Percentiles rank a stretch among this genome's conserved stretches.
These are phyloP conservation scores for Pichia sp. DNA, from an alignment of 1,139 yeast species.

Conservation along the genomic window DNA sequence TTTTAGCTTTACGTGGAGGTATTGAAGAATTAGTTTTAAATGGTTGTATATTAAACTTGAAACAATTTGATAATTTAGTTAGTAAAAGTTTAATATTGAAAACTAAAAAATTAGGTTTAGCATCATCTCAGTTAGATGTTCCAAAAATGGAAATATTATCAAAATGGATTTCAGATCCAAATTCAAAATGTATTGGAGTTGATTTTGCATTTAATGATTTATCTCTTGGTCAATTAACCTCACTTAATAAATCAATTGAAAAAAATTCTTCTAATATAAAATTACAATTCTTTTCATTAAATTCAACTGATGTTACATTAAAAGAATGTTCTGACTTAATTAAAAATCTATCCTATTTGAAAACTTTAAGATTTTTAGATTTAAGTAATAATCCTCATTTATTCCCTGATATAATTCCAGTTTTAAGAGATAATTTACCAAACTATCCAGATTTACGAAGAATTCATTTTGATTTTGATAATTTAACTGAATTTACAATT, in stretches of 20 bases:
- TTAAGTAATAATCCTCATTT: slow-evolving; percentile 65
- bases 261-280: slow-evolving; percentile 30
- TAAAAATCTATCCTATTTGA: slow-evolving; percentile 44
- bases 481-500: slow-evolving; percentile 55
- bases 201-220: slow-evolving; percentile 82
- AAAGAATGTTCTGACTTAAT: slow-evolving; percentile 51
- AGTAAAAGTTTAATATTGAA: slow-evolving; percentile 44
- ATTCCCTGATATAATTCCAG: slow-evolving; percentile 65
- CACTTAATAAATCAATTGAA: slow-evolving; percentile 39
- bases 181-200: slow-evolving; percentile 63
- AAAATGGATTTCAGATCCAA: slow-evolving; percentile 53
- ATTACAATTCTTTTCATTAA: slow-evolving; percentile 59
- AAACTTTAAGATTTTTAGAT: slow-evolving; percentile 66
- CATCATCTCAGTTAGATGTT: slow-evolving; percentile 56
- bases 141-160: slow-evolving; percentile 52
- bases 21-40: slow-evolving; percentile 77
- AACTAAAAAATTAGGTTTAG: slow-evolving; percentile 72
- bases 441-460: slow-evolving; percentile 58
- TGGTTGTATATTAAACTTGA: slow-evolving; percentile 63
- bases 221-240: slow-evolving; percentile 39
- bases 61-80: slow-evolving; percentile 45
- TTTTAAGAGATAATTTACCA: slow-evolving; percentile 59
- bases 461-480: slow-evolving; percentile 72
- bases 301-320: slow-evolving; percentile 55
- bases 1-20: slow-evolving; percentile 58